These are phyloP conservation scores for Hypoxylon rubiginosum DNA, from an alignment of 2,329 filamentous ascomycete genomes.

Conservation along the genomic window DNA sequence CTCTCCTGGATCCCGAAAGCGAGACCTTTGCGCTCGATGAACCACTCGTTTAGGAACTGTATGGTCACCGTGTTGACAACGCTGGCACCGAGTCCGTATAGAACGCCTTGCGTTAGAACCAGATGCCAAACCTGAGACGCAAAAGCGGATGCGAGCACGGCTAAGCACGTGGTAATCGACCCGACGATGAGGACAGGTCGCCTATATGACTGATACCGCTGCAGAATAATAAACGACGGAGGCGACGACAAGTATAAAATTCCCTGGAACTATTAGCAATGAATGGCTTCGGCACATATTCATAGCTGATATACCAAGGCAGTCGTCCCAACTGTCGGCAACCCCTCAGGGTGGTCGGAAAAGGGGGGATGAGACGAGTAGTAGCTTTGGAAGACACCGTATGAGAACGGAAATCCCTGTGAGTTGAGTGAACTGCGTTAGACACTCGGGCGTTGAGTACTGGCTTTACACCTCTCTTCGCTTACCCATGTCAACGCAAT, in stretches of 20 bases:
- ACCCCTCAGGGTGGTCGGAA: constrained; percentile 23
- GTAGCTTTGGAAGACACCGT: constrained; percentile 37
- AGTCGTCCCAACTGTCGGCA: constrained; percentile 32
- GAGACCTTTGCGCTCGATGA: constrained; percentile 35
- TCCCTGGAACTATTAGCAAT: constrained; percentile 18
- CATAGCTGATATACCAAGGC: constrained; percentile 21
- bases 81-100: constrained; percentile 30
- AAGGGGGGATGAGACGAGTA: constrained; percentile 33
- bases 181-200: constrained; percentile 22
- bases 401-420: constrained; percentile 33
- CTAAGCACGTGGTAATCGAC: constrained; percentile 20
- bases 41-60: constrained; percentile 36
- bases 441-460: background rate
- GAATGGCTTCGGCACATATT: background rate
- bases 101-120: constrained; percentile 29
- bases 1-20: constrained; percentile 38
- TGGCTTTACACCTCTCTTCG: background rate
- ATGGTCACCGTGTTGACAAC: constrained; percentile 36
- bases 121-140: constrained; percentile 31
- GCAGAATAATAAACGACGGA: constrained; percentile 25
- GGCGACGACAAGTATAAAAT: constrained; percentile 30
- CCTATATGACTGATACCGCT: constrained; percentile 27
- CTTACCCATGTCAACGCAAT: constrained; percentile 32
- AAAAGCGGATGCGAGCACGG: constrained; percentile 31
- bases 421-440: background rate